These are phyloP conservation scores for Castanea mollissima DNA, from an alignment of 306 rosid species.

Conservation along the genomic window DNA sequence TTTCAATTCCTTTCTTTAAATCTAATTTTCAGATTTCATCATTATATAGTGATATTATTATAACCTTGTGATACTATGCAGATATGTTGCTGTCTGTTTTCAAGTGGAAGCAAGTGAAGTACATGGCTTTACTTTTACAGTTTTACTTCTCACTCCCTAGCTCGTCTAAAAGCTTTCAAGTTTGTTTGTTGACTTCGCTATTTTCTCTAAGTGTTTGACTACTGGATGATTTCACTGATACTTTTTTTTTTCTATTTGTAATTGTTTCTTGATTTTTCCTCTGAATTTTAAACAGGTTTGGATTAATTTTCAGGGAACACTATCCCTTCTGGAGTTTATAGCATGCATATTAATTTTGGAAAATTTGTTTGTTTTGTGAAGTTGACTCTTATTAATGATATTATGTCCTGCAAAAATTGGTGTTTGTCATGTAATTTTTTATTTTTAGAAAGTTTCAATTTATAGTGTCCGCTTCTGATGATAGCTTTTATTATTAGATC, in stretches of 20 bases:
- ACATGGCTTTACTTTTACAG: neutral
- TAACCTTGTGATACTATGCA: slow-evolving; percentile 6
- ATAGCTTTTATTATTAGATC: too few relatives aligned
- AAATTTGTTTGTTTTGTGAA: neutral
- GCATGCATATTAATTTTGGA: neutral
- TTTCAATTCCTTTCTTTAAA: neutral
- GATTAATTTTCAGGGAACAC: neutral
- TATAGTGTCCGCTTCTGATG: too few relatives aligned
- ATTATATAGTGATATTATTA: neutral
- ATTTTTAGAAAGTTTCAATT: too few relatives aligned
- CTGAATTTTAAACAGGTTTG: neutral
- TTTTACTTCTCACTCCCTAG: neutral
- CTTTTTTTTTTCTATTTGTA: neutral
- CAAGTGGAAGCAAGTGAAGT: slow-evolving; percentile 12
- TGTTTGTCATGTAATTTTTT: too few relatives aligned
- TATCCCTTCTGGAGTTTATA: too few relatives aligned
- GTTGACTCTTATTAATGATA: neutral
- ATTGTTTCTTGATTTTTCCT: neutral
- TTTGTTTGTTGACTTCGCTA: neutral
- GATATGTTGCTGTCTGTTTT: slow-evolving; percentile 37
- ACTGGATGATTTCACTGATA: too few relatives aligned
- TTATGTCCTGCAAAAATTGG: too few relatives aligned
- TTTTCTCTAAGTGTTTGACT: neutral
- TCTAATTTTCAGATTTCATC: neutral
- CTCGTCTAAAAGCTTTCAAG: neutral